These are phyloP conservation scores for Caloboletus firmus DNA, from an alignment of 1,284 basidiomycete species.

Conservation along the genomic window DNA sequence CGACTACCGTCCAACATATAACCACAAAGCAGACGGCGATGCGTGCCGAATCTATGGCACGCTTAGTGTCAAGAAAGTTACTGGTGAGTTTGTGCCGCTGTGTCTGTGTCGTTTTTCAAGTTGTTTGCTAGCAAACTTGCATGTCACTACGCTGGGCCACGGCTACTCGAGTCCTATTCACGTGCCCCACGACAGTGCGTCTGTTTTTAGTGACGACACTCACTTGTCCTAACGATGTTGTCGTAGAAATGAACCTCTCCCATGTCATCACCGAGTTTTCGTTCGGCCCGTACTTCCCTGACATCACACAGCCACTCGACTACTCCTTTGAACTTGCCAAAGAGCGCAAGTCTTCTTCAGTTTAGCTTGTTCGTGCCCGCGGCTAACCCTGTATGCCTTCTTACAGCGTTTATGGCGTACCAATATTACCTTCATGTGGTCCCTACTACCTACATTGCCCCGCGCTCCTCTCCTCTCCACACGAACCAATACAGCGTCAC, in stretches of 20 bases:
- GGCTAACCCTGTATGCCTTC: not conserved
- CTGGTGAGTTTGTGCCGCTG: slow-evolving; percentile 46
- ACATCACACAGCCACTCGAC: slow-evolving; percentile 93
- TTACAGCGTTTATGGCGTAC: slow-evolving; percentile 86
- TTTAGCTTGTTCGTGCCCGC: not conserved
- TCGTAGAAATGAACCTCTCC: slow-evolving; percentile 89
- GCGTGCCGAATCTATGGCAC: slow-evolving; percentile 88
- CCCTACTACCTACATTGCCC: slow-evolving; percentile 88
- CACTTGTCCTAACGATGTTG: not conserved
- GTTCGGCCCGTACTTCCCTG: slow-evolving; percentile 95
- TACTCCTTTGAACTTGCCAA: slow-evolving; percentile 83
- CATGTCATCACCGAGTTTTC: slow-evolving; percentile 97
- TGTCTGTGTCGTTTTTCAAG: not conserved
- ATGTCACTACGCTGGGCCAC: slow-evolving; percentile 91
- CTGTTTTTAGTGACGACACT: not conserved
- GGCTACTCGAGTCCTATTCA: slow-evolving; percentile 88
- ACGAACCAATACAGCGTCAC: slow-evolving; percentile 97
- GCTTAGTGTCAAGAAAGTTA: slow-evolving; percentile 87
- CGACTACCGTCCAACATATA: slow-evolving; percentile 69
- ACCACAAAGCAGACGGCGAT: slow-evolving; percentile 61
- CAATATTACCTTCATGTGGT: slow-evolving; percentile 96
- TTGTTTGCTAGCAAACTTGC: slow-evolving; percentile 67
- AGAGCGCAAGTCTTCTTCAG: slow-evolving; percentile 58
- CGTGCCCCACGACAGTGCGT: slow-evolving; percentile 79
- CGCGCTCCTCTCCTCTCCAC: slow-evolving; percentile 55